Evolutionary conservation across 257 asterid species (phyloP), one percentile per base, ranked within the genome.

Genomic region (Paulownia fortunei): DNA sequence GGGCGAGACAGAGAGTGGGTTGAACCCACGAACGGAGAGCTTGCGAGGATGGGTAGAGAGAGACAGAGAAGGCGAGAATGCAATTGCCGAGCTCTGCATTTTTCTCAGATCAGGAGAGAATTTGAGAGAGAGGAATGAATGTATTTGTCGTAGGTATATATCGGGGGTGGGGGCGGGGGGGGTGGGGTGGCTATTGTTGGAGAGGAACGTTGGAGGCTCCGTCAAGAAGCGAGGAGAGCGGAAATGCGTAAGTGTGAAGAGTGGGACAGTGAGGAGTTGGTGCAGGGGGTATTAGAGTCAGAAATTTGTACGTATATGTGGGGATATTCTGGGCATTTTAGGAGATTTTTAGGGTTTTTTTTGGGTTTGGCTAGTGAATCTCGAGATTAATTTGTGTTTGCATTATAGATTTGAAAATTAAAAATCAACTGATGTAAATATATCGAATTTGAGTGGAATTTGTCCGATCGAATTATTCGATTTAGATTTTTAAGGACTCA

Each of bases 71-170:
- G 98, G 93, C 52, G 94, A 87, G 68, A 87, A 88, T 13, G 97
- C 87, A 71, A 91, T 82, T 6, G 97, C 91, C 1, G 91, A 34
- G 90, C 97, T 76, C 87, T 91, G 98, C 98, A 93, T 93, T 82
- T 88, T 23, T 62, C 49, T 51, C 78, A 36, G 89, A 73, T 85
- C 79, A 69, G 39, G 74, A n/a, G 69, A 60, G 78, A 13, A 51
- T 0, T 41, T 27, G 67, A 51, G 69, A 37, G 72, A 51, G 80
- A 54, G 3, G 39, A 3, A 19, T n/a, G 82, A 19, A 18, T 47
- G 61, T 64, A 47, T 47, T 4, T 11, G 51, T 30, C 39, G 79
- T 70, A 24, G 4, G 61, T 72, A 74, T 74, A 34, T 73, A 37
- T 26, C 9, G 59, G 59, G 69, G 64, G 63, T 34, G 64, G 59